Conservation (phyloP, 208 protist species). For the Trypanosoma melophagium region DNA sequence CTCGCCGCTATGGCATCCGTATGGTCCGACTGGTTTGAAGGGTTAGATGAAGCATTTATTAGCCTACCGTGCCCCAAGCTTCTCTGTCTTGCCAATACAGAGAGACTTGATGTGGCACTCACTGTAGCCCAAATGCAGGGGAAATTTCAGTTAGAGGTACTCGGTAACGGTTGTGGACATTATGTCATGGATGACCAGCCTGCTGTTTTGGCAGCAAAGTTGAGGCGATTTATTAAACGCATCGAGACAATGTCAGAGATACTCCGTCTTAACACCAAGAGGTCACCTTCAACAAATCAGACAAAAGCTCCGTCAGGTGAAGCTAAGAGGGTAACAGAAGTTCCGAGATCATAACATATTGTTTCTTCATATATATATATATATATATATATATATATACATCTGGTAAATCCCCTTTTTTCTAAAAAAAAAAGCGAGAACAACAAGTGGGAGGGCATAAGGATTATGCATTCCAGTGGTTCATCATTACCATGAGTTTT, state of each 20-base stretch:
- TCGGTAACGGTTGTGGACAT: constrained; percentile 84
- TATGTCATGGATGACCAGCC: constrained; percentile 92
- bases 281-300: not conserved
- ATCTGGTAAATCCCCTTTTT: too few species aligned
- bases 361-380: not conserved
- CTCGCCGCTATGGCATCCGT: constrained; percentile 60
- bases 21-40: constrained; percentile 89
- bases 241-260: constrained; percentile 57
- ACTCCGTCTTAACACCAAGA: constrained; percentile 14
- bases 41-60: constrained; percentile 83
- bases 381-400: too few species aligned
- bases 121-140: constrained; percentile 94
- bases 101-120: constrained; percentile 86
- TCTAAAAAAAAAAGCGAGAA: too few species aligned
- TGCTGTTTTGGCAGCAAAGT: constrained; percentile 40
- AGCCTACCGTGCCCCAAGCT: constrained; percentile 76
- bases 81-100: constrained; percentile 82
- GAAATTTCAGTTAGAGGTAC: constrained; percentile 92
- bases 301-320: not conserved
- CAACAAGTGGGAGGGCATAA: too few species aligned
- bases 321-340: too few species aligned
- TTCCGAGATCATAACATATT: too few species aligned
- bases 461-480: too few species aligned
- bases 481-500: too few species aligned
- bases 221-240: constrained; percentile 64